These are phyloP conservation scores for Astragalus membranaceus DNA, from an alignment of 306 rosid genomes.

Conservation along the genomic window DNA sequence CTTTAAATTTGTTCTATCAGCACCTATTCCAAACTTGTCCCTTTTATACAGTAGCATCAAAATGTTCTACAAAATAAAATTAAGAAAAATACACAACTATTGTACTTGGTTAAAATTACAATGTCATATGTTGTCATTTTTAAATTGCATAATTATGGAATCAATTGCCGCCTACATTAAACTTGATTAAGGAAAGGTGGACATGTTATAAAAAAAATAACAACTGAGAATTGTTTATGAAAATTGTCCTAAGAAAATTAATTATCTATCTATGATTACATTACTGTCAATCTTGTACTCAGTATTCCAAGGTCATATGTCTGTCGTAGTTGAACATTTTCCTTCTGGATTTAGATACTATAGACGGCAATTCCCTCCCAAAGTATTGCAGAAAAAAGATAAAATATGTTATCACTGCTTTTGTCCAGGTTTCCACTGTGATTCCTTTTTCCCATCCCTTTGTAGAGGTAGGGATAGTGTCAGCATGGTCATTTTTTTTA, in stretches of 20 bases:
- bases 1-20: neutral
- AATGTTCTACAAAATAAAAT: neutral
- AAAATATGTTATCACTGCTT: no score
- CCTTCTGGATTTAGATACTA: slow-evolving; percentile 9
- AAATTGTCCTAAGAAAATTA: neutral
- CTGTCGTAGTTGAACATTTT: neutral
- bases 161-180: slow-evolving; percentile 25
- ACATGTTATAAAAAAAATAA: neutral
- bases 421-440: no score
- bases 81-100: neutral
- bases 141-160: neutral
- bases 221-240: neutral
- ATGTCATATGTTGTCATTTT: neutral
- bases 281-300: neutral
- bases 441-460: no score
- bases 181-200: neutral
- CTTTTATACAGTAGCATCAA: slow-evolving; percentile 1
- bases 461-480: no score
- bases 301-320: neutral
- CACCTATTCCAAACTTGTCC: neutral
- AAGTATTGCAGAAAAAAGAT: no score
- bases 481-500: no score
- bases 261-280: neutral
- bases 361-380: neutral
- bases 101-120: slow-evolving; percentile 11